phyloP scores from a whole-genome alignment of 768 basidiomycete species.

The Termitomyces eurrhizus region DNA sequence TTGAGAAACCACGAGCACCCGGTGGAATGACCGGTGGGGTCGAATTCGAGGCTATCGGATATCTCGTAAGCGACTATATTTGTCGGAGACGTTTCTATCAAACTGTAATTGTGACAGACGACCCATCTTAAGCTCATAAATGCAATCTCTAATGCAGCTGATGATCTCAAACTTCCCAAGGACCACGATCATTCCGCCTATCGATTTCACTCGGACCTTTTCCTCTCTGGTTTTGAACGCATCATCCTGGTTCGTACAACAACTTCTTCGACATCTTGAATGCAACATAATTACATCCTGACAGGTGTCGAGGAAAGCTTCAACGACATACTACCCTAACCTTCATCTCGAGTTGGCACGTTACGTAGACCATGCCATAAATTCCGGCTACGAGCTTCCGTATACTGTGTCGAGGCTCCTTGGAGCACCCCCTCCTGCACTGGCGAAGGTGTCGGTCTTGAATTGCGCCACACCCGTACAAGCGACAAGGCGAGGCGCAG shows the following conservation, averaged over 20 bases:
- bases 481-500: constrained; percentile 20
- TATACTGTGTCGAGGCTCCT: constrained; percentile 78
- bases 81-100: neutral
- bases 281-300: neutral
- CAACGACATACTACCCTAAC: constrained; percentile 89
- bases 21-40: constrained; percentile 99
- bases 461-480: constrained; percentile 23
- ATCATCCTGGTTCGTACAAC: constrained; percentile 69
- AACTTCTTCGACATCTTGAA: neutral
- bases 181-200: constrained; percentile 76
- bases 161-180: constrained; percentile 59
- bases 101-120: constrained; percentile 47
- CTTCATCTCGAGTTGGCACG: constrained; percentile 92
- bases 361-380: constrained; percentile 66
- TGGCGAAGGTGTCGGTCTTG: constrained; percentile 44
- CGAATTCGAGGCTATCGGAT: constrained; percentile 95
- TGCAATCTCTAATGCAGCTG: constrained; percentile 61
- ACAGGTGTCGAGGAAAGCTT: constrained; percentile 93
- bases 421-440: constrained; percentile 66
- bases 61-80: constrained; percentile 60
- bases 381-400: constrained; percentile 73
- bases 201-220: constrained; percentile 82
- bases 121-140: constrained; percentile 87
- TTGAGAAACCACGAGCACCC: constrained; percentile 90
- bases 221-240: constrained; percentile 88